These are phyloP conservation scores for Eimeria brunetti DNA, from an alignment of 169 alveolate species.

Conservation along the genomic window DNA sequence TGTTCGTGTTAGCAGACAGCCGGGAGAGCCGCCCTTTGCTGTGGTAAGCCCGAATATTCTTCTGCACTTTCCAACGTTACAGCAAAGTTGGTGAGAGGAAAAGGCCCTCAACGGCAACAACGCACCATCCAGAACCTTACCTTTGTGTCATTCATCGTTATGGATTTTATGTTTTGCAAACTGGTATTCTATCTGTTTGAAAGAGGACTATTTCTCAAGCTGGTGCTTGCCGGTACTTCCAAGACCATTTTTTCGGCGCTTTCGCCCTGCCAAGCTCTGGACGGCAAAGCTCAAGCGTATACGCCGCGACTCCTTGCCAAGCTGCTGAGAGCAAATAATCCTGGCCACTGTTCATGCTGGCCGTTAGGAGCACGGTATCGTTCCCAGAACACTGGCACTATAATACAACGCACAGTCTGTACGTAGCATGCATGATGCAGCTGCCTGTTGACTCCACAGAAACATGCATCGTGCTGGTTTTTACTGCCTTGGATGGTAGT, in stretches of 20 bases:
- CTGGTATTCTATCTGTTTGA: background rate
- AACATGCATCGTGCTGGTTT: background rate
- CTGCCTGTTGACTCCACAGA: background rate
- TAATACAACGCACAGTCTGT: background rate
- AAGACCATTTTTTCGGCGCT: background rate
- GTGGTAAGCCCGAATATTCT: background rate
- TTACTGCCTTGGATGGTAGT: background rate
- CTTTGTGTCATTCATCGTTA: background rate
- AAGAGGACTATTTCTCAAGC: background rate
- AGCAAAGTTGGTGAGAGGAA: no score
- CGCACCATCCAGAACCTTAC: background rate
- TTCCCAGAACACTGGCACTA: background rate
- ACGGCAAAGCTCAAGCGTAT: background rate
- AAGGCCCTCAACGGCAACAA: no score
- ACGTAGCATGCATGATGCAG: background rate
- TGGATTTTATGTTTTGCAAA: no score
- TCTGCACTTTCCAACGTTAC: no score
- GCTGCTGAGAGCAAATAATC: background rate
- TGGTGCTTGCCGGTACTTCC: background rate
- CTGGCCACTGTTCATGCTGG: background rate
- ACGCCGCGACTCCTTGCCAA: background rate
- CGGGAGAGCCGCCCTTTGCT: background rate
- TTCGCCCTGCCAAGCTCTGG: background rate
- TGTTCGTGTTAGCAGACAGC: background rate
- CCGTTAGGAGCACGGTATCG: background rate